Conservation (phyloP, 345 rosid species). For the Raphanus raphanistrum region DNA sequence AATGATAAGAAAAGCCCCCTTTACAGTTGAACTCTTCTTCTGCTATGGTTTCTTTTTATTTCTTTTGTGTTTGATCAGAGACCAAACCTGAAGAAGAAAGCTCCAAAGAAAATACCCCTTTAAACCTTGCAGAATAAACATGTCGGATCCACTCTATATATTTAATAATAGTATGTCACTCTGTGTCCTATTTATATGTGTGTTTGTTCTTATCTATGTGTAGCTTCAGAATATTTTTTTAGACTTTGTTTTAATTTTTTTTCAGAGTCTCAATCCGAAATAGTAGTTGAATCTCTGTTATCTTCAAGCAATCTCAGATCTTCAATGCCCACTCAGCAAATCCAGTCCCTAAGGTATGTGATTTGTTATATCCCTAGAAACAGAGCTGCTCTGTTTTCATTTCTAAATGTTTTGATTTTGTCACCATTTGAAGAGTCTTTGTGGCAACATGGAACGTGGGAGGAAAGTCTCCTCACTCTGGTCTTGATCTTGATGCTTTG, state of each 20-base stretch:
- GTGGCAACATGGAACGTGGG: constrained; percentile 99
- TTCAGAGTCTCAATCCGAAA: constrained; percentile 52
- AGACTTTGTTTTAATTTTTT: constrained; percentile 17
- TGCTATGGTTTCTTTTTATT: background rate
- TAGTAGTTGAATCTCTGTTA: constrained; percentile 48
- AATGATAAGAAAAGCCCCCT: background rate
- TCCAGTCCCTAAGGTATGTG: constrained; percentile 63
- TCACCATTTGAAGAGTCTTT: constrained; percentile 54
- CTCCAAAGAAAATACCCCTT: constrained; percentile 32
- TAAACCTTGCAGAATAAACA: constrained; percentile 18
- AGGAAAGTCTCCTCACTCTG: constrained; percentile 74
- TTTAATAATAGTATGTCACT: constrained; percentile 29
- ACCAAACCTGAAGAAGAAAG: constrained; percentile 27
- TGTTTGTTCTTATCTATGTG: constrained; percentile 9
- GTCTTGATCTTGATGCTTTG: constrained; percentile 65
- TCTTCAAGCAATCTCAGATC: constrained; percentile 40
- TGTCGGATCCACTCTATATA: constrained; percentile 36
- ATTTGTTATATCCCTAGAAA: background rate
- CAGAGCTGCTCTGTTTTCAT: constrained; percentile 25
- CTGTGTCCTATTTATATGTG: background rate
- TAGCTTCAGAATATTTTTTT: constrained; percentile 5
- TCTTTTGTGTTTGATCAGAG: constrained; percentile 19
- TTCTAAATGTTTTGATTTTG: constrained; percentile 14
- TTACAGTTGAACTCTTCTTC: constrained; percentile 17
- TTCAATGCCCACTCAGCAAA: constrained; percentile 47